Evolutionary conservation across 1,139 yeast genomes (phyloP).

Genomic region (Suzukiozyma palmioleophila): DNA sequence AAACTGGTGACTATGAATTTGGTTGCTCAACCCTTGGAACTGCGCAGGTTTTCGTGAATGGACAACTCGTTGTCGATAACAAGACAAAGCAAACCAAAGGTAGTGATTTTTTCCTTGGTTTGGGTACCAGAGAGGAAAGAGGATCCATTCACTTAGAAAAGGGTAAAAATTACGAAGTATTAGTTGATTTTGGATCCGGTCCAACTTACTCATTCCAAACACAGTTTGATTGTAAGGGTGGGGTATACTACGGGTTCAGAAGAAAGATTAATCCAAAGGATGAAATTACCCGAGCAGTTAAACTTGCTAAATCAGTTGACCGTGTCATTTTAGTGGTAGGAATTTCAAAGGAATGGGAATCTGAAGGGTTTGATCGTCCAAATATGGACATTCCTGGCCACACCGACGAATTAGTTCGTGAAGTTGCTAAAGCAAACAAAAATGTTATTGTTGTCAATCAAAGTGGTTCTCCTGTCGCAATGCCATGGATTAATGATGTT

Average conservation of each 20-base stretch:
- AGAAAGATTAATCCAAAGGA: conserved; percentile 18
- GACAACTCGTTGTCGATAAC: conserved; percentile 47
- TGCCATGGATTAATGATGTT: conserved; percentile 47
- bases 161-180: conserved; percentile 40
- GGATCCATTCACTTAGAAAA: conserved; percentile 31
- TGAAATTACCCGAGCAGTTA: conserved; percentile 30
- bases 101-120: conserved; percentile 29
- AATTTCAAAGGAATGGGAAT: conserved; percentile 24
- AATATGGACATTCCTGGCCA: conserved; percentile 35
- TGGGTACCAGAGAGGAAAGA: conserved; percentile 47
- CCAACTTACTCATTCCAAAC: conserved; percentile 28
- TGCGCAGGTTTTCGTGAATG: conserved; percentile 45
- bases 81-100: conserved; percentile 44
- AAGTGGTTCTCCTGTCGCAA: conserved; percentile 53
- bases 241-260: conserved; percentile 18
- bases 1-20: conserved; percentile 42
- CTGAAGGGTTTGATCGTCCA: conserved; percentile 24
- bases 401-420: conserved; percentile 39
- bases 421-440: conserved; percentile 39
- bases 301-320: conserved; percentile 17
- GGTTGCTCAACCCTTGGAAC: conserved; percentile 47
- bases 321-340: conserved; percentile 38
- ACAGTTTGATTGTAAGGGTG: conserved; percentile 15
- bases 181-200: conserved; percentile 50
- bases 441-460: conserved; percentile 50